phyloP scores from a whole-genome alignment of 2,329 filamentous ascomycete genomes.

The Aaosphaeria pasadenensis region DNA sequence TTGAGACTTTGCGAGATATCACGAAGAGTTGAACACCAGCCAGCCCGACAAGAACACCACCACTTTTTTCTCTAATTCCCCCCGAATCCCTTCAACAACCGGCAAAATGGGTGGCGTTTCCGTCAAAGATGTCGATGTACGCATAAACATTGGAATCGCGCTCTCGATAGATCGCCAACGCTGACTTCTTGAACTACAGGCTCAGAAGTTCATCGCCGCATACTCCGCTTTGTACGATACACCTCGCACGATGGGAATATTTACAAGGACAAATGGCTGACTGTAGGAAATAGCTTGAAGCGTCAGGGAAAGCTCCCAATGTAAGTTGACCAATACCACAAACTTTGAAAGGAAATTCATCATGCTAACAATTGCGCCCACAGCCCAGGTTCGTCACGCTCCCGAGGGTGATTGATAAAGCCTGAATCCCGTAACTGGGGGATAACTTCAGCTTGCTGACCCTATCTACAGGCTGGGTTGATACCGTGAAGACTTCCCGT shows the following conservation, averaged over 20 bases:
- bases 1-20: not conserved
- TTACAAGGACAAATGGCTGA: too few relatives aligned
- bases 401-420: constrained; percentile 38
- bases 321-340: constrained; percentile 18
- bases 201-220: constrained; percentile 84
- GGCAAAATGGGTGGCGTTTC: constrained; percentile 77
- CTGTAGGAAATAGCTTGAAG: constrained; percentile 60
- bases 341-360: not conserved
- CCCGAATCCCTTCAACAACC: constrained; percentile 40
- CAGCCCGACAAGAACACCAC: not conserved
- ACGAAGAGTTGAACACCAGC: not conserved
- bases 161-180: constrained; percentile 3
- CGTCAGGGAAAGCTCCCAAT: constrained; percentile 90
- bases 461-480: constrained; percentile 83
- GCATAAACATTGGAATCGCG: constrained; percentile 44
- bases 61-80: not conserved
- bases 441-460: constrained; percentile 45
- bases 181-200: constrained; percentile 45
- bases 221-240: constrained; percentile 66
- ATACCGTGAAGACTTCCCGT: constrained; percentile 94
- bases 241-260: too few relatives aligned
- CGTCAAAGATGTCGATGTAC: constrained; percentile 84
- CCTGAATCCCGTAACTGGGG: constrained; percentile 56
- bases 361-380: constrained; percentile 16
- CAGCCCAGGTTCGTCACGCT: constrained; percentile 64